Evolutionary conservation across 2,329 filamentous ascomycete species (phyloP).

Genomic region (Fusarium tricinctum): DNA sequence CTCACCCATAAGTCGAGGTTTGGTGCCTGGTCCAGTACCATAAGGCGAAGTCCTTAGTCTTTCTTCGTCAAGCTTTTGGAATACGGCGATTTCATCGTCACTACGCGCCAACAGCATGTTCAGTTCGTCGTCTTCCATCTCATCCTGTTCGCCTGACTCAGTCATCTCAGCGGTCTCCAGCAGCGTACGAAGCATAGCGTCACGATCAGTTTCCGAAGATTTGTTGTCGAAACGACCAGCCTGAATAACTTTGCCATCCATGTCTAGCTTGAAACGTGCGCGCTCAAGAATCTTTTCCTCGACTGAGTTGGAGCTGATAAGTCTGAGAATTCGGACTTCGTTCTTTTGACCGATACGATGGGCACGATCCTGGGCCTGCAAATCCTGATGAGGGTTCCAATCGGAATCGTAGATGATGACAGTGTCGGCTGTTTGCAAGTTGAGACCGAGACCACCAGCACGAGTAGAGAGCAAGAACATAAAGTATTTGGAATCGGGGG

Average conservation of each 20-base stretch:
- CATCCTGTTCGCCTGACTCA: slow-evolving; percentile 82
- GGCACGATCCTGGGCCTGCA: slow-evolving; percentile 98
- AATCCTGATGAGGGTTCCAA: slow-evolving; percentile 99
- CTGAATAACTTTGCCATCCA: slow-evolving; percentile 99
- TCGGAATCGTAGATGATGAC: slow-evolving; percentile 99
- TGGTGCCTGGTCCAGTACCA: slow-evolving; percentile 74
- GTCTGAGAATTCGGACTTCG: slow-evolving; percentile 93
- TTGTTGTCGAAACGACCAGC: slow-evolving; percentile 99
- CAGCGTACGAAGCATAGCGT: slow-evolving; percentile 94
- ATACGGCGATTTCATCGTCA: slow-evolving; percentile 81
- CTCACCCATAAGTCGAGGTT: slow-evolving; percentile 87
- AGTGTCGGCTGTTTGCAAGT: slow-evolving; percentile 96
- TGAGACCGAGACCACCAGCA: slow-evolving; percentile 96
- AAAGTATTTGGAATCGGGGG: slow-evolving; percentile 90
- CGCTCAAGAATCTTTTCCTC: slow-evolving; percentile 99
- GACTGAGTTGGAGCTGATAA: slow-evolving; percentile 97
- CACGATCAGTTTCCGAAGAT: slow-evolving; percentile 97
- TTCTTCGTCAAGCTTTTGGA: slow-evolving; percentile 87
- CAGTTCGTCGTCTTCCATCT: slow-evolving; percentile 98
- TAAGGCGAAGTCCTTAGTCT: slow-evolving; percentile 76
- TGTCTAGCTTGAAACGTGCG: slow-evolving; percentile 97
- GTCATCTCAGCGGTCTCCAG: slow-evolving; percentile 84
- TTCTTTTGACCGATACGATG: slow-evolving; percentile 99
- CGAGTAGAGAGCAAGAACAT: slow-evolving; percentile 99
- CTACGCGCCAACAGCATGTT: slow-evolving; percentile 94